Base-by-base conservation (phyloP, 768 basidiomycete species). In the Macrolepiota fuliginosa region DNA sequence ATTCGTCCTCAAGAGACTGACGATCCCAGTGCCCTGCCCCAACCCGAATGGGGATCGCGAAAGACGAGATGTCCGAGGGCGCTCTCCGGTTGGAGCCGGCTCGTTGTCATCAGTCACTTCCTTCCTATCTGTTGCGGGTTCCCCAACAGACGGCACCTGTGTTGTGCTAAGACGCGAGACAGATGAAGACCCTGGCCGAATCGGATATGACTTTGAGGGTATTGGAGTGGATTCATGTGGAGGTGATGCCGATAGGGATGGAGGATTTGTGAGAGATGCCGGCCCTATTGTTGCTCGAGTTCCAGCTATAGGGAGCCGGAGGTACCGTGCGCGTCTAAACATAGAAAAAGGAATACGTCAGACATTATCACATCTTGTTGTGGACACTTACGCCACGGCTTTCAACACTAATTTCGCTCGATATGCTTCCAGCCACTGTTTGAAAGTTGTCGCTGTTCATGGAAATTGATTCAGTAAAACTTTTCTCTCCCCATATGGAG, bases 371-470 rank as follows among this genome's bases (percentile, higher is more conserved):
- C 61, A 32, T 22, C 32, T 22, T 56, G 37, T 9, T 25, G n/a
- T n/a, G 56, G 64, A 57, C 55, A 86, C 91, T 79, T 71, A 94
- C 92, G 90, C 90, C 52, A 92, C 87, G 55, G 92, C 91, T 71
- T 91, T 92, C 45, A 89, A 79, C 42, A 89, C 87, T 45, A 87
- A 79, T 69, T 89, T 91, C 17, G 85, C 85, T 68, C 82, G 81
- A 65, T 91, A 85, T 13, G 77, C 77, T 69, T 87, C 82, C n/a
- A 79, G 65, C 93, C 93, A 95, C 61, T 78, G 84, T 47, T 81
- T 79, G 51, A 92, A 79, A 46, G 70, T 78, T 65, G 73, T 80
- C 60, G 77, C 86, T 91, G 68, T 56, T 54, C 22, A 7, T 37
- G 59, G n/a, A n/a, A 27, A 50, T 35, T n/a, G 42, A 40, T 45